phyloP scores from a whole-genome alignment of 1,139 yeast species.

The Candida sojae region DNA sequence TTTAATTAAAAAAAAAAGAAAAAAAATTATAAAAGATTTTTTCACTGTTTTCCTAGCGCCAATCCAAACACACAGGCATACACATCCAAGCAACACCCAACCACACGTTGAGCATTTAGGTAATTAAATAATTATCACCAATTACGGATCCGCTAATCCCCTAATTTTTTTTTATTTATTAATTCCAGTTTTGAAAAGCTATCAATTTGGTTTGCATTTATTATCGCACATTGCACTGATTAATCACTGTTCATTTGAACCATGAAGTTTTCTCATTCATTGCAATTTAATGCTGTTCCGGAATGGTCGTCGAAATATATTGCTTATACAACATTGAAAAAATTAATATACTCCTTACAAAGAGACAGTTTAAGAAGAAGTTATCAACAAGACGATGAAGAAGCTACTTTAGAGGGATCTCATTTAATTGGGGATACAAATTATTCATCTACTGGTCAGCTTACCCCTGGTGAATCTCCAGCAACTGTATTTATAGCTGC shows the following conservation, averaged over 20 bases:
- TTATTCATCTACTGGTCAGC: constrained; percentile 24
- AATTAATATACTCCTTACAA: constrained; percentile 64
- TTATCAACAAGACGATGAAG: constrained; percentile 22
- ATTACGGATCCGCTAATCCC: background rate
- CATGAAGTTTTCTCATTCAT: constrained; percentile 74
- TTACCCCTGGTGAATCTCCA: constrained; percentile 23
- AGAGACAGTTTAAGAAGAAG: constrained; percentile 46
- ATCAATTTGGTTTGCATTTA: background rate
- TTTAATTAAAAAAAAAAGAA: too few relatives aligned
- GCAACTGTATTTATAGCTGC: constrained; percentile 50
- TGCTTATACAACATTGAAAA: constrained; percentile 65
- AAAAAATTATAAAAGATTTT: too few relatives aligned
- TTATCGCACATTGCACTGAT: too few relatives aligned
- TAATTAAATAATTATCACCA: background rate
- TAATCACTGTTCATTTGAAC: background rate
- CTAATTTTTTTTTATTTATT: too few relatives aligned
- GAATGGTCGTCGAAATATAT: constrained; percentile 75
- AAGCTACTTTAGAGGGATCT: constrained; percentile 28
- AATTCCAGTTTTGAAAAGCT: too few relatives aligned
- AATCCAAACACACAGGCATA: too few relatives aligned
- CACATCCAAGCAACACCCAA: background rate
- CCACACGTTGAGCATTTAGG: too few relatives aligned
- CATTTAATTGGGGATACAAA: constrained; percentile 26
- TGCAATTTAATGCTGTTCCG: constrained; percentile 75
- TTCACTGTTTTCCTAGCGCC: too few relatives aligned